Conservation (phyloP, 306 rosid species). For the Vigna trinervia region DNA sequence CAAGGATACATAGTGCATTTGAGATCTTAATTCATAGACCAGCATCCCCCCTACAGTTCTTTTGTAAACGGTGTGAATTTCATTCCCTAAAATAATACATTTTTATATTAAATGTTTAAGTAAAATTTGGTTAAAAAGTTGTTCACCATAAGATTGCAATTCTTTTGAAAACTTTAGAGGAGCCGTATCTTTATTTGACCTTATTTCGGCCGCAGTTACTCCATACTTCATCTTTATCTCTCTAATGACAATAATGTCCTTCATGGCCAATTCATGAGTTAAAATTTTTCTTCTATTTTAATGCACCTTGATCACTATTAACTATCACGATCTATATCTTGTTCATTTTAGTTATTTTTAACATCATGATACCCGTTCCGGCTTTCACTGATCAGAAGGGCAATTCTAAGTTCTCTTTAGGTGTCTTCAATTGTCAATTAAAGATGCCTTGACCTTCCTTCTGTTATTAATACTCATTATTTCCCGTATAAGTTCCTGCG, state of each 20-base stretch:
- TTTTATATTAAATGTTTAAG: no score
- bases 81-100: no score
- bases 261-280: background rate
- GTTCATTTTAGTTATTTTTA: conserved; percentile 25
- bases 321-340: conserved; percentile 36
- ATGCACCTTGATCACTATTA: conserved; percentile 20
- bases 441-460: background rate
- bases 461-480: background rate
- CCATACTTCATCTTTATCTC: conserved; percentile 33
- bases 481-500: no score
- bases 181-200: background rate
- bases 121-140: no score
- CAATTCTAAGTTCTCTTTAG: conserved; percentile 1
- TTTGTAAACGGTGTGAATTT: no score
- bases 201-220: background rate
- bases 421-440: background rate
- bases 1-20: no score
- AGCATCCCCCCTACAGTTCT: no score
- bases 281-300: background rate
- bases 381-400: conserved; percentile 32
- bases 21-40: no score
- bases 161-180: background rate
- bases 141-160: no score
- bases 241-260: conserved; percentile 4
- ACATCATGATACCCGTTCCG: conserved; percentile 15